A percentile compares a stretch with the other conserved stretches of the same genome.
Evolutionary conservation across 73 alveolate genomes (phyloP).

Genomic region (Stentor coeruleus): DNA sequence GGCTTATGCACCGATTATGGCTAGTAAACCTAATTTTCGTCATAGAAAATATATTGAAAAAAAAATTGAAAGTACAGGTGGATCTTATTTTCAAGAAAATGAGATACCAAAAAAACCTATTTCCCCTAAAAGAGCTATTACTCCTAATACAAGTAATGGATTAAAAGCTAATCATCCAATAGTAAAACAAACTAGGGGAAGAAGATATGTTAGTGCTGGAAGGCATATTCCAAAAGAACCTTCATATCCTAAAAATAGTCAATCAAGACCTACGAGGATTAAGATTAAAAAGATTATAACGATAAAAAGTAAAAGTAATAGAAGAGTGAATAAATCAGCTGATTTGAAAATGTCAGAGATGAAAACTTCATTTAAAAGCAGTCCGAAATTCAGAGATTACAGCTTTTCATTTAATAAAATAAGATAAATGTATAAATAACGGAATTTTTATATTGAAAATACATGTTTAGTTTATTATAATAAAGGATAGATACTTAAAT

Average conservation of each 20-base stretch:
- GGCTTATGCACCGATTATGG: background rate
- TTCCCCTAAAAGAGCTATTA: background rate
- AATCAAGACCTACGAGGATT: background rate
- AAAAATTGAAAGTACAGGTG: constrained; percentile 25
- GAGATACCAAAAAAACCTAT: background rate
- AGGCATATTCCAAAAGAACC: constrained; percentile 1
- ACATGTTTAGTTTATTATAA: too few relatives aligned
- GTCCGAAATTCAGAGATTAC: background rate
- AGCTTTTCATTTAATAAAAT: background rate
- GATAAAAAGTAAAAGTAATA: background rate
- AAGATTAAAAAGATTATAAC: background rate
- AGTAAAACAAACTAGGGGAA: background rate
- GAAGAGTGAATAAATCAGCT: background rate
- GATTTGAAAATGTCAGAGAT: background rate
- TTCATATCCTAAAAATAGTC: background rate
- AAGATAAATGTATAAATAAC: too few relatives aligned
- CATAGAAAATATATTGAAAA: constrained; percentile 15
- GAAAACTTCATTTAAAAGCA: background rate
- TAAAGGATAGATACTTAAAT: background rate
- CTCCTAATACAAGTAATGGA: background rate
- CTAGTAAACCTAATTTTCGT: background rate
- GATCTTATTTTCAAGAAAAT: background rate
- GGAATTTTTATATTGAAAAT: too few relatives aligned
- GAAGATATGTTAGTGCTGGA: constrained; percentile 16
- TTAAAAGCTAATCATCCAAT: background rate